Evolutionary conservation across 23 red algal genomes (phyloP).

Genomic region (Rhodosorus marinus): DNA sequence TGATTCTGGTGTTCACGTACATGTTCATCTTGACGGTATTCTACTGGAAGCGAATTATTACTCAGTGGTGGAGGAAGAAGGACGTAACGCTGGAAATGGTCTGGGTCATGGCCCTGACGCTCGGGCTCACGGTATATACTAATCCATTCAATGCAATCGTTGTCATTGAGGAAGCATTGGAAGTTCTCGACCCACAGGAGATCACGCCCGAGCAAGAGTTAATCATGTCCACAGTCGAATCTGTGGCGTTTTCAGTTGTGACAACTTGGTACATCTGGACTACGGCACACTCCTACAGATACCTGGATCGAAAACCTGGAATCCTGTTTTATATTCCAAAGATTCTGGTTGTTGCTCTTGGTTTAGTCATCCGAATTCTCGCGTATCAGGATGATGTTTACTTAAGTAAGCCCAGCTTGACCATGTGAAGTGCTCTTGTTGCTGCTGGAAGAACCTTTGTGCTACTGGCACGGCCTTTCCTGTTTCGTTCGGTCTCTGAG

Average conservation of each 20-base stretch:
- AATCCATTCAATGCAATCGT: conserved; percentile 40
- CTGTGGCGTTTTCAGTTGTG: conserved; percentile 32
- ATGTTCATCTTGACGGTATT: conserved; percentile 13
- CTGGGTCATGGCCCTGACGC: conserved; percentile 36
- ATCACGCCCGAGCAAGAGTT: conserved; percentile 14
- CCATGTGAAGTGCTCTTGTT: too few species aligned
- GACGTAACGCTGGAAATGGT: conserved; percentile 36
- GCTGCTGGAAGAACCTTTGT: too few species aligned
- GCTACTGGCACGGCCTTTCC: too few species aligned
- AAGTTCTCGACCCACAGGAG: conserved; percentile 6
- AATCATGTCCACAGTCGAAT: conserved; percentile 23
- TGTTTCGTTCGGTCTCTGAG: too few species aligned
- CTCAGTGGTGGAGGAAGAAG: too few species aligned
- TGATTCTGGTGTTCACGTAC: conserved; percentile 30
- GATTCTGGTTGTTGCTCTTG: conserved; percentile 16
- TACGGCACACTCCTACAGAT: conserved; percentile 43
- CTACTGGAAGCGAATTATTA: conserved; percentile 25
- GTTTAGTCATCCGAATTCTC: conserved; percentile 26
- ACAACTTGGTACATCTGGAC: conserved; percentile 53
- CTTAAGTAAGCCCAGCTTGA: too few species aligned
- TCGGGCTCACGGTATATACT: conserved; percentile 20
- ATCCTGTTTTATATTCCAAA: conserved; percentile 43
- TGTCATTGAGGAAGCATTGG: conserved; percentile 15
- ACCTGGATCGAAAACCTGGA: conserved; percentile 10
- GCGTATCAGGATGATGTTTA: too few species aligned